Conservation (phyloP, 768 basidiomycete species). For the Candolleomyces eurysporus region DNA sequence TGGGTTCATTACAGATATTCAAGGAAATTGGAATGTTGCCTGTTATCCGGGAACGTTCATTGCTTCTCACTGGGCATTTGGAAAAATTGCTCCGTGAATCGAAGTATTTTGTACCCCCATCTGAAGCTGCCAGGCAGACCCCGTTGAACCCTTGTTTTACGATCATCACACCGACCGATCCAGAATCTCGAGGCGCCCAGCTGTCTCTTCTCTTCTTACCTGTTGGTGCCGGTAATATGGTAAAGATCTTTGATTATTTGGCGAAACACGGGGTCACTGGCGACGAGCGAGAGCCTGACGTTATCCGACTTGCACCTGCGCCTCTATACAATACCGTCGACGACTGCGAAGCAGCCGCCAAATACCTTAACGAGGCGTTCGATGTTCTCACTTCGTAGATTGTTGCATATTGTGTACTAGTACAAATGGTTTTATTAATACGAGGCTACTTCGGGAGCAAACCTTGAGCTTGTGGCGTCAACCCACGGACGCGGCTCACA, state of each 20-base stretch:
- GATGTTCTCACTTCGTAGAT: constrained; percentile 18
- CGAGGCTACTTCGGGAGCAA: background rate
- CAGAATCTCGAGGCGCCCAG: constrained; percentile 76
- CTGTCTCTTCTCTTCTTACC: constrained; percentile 83
- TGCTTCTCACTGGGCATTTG: constrained; percentile 68
- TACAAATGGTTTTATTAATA: background rate
- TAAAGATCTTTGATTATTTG: constrained; percentile 58
- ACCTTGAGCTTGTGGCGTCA: background rate
- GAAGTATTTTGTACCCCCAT: constrained; percentile 56
- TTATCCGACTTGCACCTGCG: constrained; percentile 84
- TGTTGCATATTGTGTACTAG: background rate
- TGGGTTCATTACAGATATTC: constrained; percentile 82
- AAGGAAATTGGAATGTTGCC: constrained; percentile 74
- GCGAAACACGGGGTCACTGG: constrained; percentile 77
- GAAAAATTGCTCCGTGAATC: constrained; percentile 62
- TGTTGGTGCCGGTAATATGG: constrained; percentile 62
- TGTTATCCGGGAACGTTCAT: constrained; percentile 65
- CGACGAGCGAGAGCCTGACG: constrained; percentile 89
- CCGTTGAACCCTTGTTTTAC: constrained; percentile 57
- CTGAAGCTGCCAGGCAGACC: constrained; percentile 26
- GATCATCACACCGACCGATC: constrained; percentile 83
- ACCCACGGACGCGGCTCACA: constrained; percentile 20
- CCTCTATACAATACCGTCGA: constrained; percentile 83
- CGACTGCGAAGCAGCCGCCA: constrained; percentile 74
- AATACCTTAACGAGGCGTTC: constrained; percentile 61